phyloP scores from a whole-genome alignment of 78 protist species.

The Dictyostelium purpureum region DNA sequence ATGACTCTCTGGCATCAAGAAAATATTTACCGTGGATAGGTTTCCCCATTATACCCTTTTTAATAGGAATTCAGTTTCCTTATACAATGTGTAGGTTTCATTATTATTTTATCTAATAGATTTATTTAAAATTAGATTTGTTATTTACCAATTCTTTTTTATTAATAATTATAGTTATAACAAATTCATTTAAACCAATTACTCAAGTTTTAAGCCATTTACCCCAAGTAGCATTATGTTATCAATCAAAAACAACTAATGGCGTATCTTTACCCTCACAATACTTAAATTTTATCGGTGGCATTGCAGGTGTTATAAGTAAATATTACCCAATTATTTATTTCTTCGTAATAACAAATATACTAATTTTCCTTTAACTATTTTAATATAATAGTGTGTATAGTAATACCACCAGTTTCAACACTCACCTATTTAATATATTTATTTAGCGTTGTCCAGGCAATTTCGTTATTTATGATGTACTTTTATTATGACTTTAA shows the following conservation, averaged over 20 bases:
- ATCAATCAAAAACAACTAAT: constrained; percentile 32
- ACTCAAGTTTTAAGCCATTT: constrained; percentile 67
- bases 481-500: constrained; percentile 46
- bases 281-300: constrained; percentile 68
- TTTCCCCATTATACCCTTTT: constrained; percentile 47
- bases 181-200: constrained; percentile 68
- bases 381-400: constrained; percentile 25
- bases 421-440: constrained; percentile 42
- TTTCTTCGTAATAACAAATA: not conserved
- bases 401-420: constrained; percentile 65
- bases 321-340: not conserved
- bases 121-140: not conserved
- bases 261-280: constrained; percentile 72
- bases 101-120: not conserved
- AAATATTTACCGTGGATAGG: constrained; percentile 40
- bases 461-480: constrained; percentile 46
- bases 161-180: not conserved
- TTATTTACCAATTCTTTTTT: not conserved
- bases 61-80: constrained; percentile 49
- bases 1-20: not conserved
- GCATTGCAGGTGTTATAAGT: constrained; percentile 60
- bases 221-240: constrained; percentile 41
- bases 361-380: not conserved
- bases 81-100: constrained; percentile 35
- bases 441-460: constrained; percentile 37